phyloP scores from a whole-genome alignment of 1,139 yeast genomes.

The Nakaseomyces nivariensis region DNA sequence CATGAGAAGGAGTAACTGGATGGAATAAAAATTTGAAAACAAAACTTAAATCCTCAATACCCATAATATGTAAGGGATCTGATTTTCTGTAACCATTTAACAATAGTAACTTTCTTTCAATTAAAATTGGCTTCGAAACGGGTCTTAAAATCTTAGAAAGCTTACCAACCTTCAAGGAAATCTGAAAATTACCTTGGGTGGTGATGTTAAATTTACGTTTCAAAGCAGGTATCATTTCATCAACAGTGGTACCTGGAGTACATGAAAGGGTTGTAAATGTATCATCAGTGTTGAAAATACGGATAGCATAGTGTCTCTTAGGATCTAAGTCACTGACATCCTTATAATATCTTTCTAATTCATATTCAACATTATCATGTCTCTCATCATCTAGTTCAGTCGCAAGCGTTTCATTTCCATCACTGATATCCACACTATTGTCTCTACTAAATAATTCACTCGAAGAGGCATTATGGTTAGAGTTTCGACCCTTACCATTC shows the following conservation, averaged over 20 bases:
- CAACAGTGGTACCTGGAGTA: constrained; percentile 63
- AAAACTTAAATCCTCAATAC: constrained; percentile 80
- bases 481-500: background rate
- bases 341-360: constrained; percentile 27
- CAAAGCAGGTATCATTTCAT: constrained; percentile 57
- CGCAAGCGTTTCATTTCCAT: constrained; percentile 1
- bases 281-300: constrained; percentile 71
- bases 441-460: constrained; percentile 5
- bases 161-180: constrained; percentile 74
- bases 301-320: constrained; percentile 34
- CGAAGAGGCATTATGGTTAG: background rate
- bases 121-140: constrained; percentile 66
- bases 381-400: constrained; percentile 26
- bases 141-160: constrained; percentile 64
- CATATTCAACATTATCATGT: constrained; percentile 29
- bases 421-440: background rate
- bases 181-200: constrained; percentile 63
- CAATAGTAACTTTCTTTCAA: constrained; percentile 64
- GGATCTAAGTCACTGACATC: constrained; percentile 26
- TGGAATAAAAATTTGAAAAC: constrained; percentile 78
- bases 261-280: constrained; percentile 74
- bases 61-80: constrained; percentile 69
- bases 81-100: constrained; percentile 72
- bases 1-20: constrained; percentile 57
- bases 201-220: constrained; percentile 61